Evolutionary conservation across 73 alveolate genomes (phyloP).

Genomic region (Stentor coeruleus): DNA sequence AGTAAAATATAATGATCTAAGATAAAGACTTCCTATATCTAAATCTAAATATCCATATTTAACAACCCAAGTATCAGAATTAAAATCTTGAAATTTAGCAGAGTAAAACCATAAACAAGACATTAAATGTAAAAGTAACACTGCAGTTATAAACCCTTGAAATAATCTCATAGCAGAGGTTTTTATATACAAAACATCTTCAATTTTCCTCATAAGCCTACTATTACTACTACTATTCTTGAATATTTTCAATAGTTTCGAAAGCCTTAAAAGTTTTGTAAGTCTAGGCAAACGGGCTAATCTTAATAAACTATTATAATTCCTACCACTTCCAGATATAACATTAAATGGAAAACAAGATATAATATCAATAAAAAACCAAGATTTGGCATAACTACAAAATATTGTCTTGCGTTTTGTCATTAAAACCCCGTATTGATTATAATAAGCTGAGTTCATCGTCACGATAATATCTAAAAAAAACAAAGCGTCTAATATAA

Average conservation of each 20-base stretch:
- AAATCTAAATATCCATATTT: conserved; percentile 40
- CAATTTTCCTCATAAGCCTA: conserved; percentile 26
- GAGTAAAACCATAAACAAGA: conserved; percentile 86
- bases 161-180: conserved; percentile 64
- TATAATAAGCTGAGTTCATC: conserved; percentile 52
- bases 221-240: background rate
- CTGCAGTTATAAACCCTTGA: conserved; percentile 56
- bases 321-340: background rate
- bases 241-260: conserved; percentile 40
- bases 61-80: conserved; percentile 80
- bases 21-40: conserved; percentile 50
- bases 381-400: conserved; percentile 31
- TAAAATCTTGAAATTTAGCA: conserved; percentile 68
- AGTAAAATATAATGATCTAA: conserved; percentile 79
- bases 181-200: conserved; percentile 44
- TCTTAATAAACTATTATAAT: conserved; percentile 29
- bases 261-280: conserved; percentile 37
- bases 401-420: conserved; percentile 16
- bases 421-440: conserved; percentile 40
- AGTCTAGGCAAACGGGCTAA: conserved; percentile 53
- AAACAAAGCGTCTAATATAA: conserved; percentile 44
- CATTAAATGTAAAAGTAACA: conserved; percentile 71
- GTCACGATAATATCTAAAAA: conserved; percentile 54
- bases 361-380: conserved; percentile 44
- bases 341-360: conserved; percentile 42